Evolutionary conservation across 768 basidiomycete genomes (phyloP), one percentile per base, ranked within the genome.

Genomic region (Naganishia onofrii): DNA sequence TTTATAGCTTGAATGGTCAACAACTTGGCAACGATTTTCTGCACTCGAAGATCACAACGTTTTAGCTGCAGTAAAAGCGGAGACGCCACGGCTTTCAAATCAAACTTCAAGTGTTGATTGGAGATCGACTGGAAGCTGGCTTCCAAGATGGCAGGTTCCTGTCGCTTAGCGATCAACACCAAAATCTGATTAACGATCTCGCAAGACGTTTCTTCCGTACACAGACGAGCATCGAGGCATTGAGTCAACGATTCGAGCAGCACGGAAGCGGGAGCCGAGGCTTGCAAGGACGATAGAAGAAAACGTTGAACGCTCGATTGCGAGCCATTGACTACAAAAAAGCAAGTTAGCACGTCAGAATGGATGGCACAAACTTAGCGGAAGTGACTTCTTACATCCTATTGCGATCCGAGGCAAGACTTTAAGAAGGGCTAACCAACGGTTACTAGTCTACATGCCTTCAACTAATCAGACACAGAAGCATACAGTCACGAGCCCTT

Each of bases 171-270:
- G 7, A 72, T 65, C 19, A 68, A 38, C 1, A 31, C 42, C 34
- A 72, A 28, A 28, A 72, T 54, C 17, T 51, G 53, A 26, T 72
- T 46, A 29, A 72, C 71, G 29, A 72, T 52, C 9, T 63, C 53
- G 10, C 23, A 17, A 9, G 71, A 68, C n/a, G 58, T 67, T 15
- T 64, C 38, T 26, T 28, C 51, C 15, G 38, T 52, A 26, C 67
- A 72, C 6, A 31, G 31, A 28, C 26, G 46, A 17, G 31, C 64
- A 63, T 29, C 53, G 2, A 28, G 31, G 32, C 52, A 46, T 65
- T 53, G 31, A 29, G 34, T 26, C 26, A 70, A 42, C 5, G 60
- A 58, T 56, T 64, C 36, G 10, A 53, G 26, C 15, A 70, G 9
- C 10, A 70, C 23, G 3, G 23, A 29, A 1, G 26, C 44, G 19